A percentile compares a stretch with the other conserved stretches of the same genome.
These are phyloP conservation scores for Immersiporthe knoxdaviesiana DNA, from an alignment of 2,329 filamentous ascomycete genomes.

Conservation along the genomic window DNA sequence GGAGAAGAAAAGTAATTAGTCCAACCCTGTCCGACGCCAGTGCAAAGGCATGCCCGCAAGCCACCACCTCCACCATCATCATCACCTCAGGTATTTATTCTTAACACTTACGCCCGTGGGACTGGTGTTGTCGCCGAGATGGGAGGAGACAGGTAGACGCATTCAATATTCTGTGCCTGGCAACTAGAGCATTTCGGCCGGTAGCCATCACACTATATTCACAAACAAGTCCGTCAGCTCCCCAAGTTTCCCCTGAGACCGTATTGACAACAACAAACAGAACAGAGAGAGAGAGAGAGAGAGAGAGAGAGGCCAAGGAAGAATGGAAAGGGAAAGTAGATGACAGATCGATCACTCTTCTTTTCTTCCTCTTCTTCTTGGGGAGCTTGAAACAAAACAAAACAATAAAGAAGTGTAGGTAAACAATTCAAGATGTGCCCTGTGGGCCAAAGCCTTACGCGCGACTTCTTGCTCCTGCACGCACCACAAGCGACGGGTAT, in stretches of 20 bases:
- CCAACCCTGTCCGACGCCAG: too few species aligned
- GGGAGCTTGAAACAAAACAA: neutral
- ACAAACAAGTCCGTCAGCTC: conserved; percentile 13
- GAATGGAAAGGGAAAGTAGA: neutral
- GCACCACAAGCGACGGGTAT: conserved; percentile 28
- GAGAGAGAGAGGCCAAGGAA: neutral
- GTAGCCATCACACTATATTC: conserved; percentile 28
- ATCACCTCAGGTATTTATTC: neutral
- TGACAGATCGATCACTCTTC: neutral
- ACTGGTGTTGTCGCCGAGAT: conserved; percentile 28
- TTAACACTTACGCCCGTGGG: conserved; percentile 23
- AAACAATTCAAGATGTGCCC: neutral
- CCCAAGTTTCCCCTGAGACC: too few species aligned
- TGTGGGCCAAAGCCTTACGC: conserved; percentile 19
- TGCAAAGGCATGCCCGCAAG: too few species aligned
- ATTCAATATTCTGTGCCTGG: conserved; percentile 25
- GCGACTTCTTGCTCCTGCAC: conserved; percentile 29
- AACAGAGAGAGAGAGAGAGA: neutral
- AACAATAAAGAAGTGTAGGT: neutral
- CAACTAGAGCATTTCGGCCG: conserved; percentile 29
- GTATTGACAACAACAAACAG: neutral
- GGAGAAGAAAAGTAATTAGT: neutral
- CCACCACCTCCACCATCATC: too few species aligned
- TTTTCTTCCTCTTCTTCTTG: neutral
- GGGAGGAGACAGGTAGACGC: conserved; percentile 27